Evolutionary conservation across 1,284 basidiomycete species (phyloP).

Genomic region (Neonothopanus nambi): DNA sequence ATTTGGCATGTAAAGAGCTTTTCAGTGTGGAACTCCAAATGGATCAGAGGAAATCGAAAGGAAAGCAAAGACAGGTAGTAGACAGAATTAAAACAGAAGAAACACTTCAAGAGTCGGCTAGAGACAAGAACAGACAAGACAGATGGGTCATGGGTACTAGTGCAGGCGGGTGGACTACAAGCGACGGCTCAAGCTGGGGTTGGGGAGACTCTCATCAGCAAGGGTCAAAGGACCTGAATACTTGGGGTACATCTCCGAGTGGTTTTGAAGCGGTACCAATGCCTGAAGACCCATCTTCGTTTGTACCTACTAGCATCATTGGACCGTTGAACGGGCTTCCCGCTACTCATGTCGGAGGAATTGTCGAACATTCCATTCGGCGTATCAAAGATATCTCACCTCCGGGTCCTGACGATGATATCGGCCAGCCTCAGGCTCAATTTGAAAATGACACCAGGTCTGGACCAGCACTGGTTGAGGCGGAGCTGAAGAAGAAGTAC

Average conservation of each 20-base stretch:
- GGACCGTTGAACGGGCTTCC: slow-evolving; percentile 46
- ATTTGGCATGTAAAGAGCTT: too few relatives aligned
- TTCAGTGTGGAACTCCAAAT: too few relatives aligned
- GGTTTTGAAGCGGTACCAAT: not conserved
- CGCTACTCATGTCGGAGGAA: slow-evolving; percentile 50
- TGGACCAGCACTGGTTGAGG: not conserved
- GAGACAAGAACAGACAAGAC: too few relatives aligned
- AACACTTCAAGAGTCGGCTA: too few relatives aligned
- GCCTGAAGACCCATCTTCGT: slow-evolving; percentile 18
- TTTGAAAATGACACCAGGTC: not conserved
- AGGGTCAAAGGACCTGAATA: not conserved
- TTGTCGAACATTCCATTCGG: slow-evolving; percentile 55
- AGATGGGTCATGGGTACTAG: too few relatives aligned
- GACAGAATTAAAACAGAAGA: too few relatives aligned
- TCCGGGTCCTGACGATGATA: slow-evolving; percentile 17
- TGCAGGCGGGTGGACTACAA: too few relatives aligned
- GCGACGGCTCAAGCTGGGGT: too few relatives aligned
- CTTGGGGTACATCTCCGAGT: not conserved
- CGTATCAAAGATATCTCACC: too few relatives aligned
- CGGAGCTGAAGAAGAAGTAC: not conserved
- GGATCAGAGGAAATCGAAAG: too few relatives aligned
- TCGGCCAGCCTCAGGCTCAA: not conserved
- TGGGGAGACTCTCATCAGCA: too few relatives aligned
- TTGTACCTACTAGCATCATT: slow-evolving; percentile 32
- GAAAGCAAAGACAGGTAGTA: too few relatives aligned